These are phyloP conservation scores for Gossypium thurberi DNA, from an alignment of 345 rosid genomes.

Conservation along the genomic window DNA sequence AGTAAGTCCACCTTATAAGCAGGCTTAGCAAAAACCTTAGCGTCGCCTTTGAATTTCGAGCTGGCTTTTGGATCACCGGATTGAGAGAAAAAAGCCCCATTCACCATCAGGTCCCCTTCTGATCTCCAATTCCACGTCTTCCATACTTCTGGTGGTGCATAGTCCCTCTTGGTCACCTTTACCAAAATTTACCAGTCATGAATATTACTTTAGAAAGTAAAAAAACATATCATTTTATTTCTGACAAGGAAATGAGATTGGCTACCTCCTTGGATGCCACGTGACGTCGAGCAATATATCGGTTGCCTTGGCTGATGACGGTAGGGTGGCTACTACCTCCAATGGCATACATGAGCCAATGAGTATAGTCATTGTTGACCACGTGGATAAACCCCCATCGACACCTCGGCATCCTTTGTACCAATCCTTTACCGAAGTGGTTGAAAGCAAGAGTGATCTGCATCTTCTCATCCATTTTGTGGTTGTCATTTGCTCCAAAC, in stretches of 20 bases:
- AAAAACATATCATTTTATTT: background rate
- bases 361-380: no score
- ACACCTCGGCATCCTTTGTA: no score
- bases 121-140: conserved; percentile 50
- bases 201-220: background rate
- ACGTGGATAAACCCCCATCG: no score
- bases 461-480: conserved; percentile 38
- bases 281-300: conserved; percentile 34
- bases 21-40: background rate
- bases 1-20: background rate
- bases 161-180: conserved; percentile 54
- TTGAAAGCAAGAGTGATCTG: conserved; percentile 35
- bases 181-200: background rate
- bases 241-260: background rate
- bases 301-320: conserved; percentile 49
- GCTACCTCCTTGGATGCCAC: conserved; percentile 38
- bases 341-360: conserved; percentile 37
- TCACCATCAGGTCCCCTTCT: conserved; percentile 22
- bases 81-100: conserved; percentile 26
- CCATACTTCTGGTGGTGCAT: conserved; percentile 38
- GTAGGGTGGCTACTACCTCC: conserved; percentile 44
- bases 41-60: background rate
- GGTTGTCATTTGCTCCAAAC: conserved; percentile 31
- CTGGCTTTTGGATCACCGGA: background rate
- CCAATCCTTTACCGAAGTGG: no score